Conservation (phyloP, 140 eudicot genomes). For the Senecio squalidus region DNA sequence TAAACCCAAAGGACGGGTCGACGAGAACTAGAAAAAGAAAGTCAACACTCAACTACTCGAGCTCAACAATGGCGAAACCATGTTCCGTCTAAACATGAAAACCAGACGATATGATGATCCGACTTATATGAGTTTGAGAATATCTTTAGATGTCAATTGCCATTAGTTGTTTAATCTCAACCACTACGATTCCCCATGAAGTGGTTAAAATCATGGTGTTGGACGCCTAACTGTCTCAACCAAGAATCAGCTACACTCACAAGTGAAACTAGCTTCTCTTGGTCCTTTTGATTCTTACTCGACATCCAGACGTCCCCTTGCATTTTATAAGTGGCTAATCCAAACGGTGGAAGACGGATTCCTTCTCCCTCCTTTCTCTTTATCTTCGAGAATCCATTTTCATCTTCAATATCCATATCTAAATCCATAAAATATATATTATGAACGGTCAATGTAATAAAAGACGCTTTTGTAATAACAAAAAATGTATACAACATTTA, state of each 20-base stretch:
- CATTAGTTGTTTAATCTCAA: constrained; percentile 29
- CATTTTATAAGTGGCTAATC: constrained; percentile 89
- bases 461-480: neutral
- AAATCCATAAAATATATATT: neutral
- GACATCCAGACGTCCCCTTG: constrained; percentile 79
- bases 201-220: constrained; percentile 87
- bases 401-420: constrained; percentile 50
- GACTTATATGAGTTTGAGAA: neutral
- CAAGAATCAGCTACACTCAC: constrained; percentile 92
- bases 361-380: constrained; percentile 63
- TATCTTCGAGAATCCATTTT: constrained; percentile 31
- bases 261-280: constrained; percentile 62
- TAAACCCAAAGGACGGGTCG: neutral
- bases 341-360: constrained; percentile 69
- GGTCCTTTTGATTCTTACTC: constrained; percentile 48
- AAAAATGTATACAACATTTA: neutral
- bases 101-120: neutral
- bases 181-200: constrained; percentile 69
- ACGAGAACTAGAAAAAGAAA: constrained; percentile 3
- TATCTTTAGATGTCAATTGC: constrained; percentile 16
- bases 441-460: neutral
- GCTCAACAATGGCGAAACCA: constrained; percentile 14
- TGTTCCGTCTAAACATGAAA: constrained; percentile 13
- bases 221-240: constrained; percentile 87
- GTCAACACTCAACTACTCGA: neutral